Base-by-base conservation (phyloP, 805 yeast species). In the Yamadazyma philogaea region DNA sequence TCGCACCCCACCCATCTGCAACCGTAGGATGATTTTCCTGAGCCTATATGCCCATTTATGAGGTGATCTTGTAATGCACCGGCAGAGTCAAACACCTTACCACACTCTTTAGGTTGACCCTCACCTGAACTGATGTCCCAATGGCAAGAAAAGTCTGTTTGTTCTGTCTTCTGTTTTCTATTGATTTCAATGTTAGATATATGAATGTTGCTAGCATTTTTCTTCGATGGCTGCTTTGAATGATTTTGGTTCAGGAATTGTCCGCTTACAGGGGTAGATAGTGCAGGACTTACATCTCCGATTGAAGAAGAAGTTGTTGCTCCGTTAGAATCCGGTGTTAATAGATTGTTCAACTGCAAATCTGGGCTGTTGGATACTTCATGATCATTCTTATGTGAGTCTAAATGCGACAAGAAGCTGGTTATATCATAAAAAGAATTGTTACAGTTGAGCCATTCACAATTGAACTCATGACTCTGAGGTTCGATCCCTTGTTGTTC, bases 1-100 rank as follows among this genome's bases (percentile, higher is more conserved):
- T 74, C 75, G 62, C 99, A 93, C 2, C 77, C 83, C 7, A 71
- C 60, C 99, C 99, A 93, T 31, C 63, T 54, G 57, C 99, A 93
- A 11, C 61, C 60, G 56, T 90, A 88, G 17, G 66, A 61, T 1
- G 84, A 75, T 56, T 84, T 76, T 1, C 96, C 89, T 7, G 82
- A 75, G 2, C 85, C 84, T 14, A 93, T 69, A 58, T 93, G 99
- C 15, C 62, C 72, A 5, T 67, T 60, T 7, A 80, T 74, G 15
- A 93, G 54, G 61, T 93, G 99, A 4, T 75, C 68, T 30, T 89
- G 87, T 39, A 93, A 68, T 5, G 75, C 84, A 11, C 78, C 77
- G 2, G 84, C 75, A 5, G 74, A 59, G 3, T 54, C 43, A 53
- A 87, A 89, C 2, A 47, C 47, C 34, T 53, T 46, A 30, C 65